phyloP scores from a whole-genome alignment of 2,329 filamentous ascomycete species.

The Fusarium temperatum region DNA sequence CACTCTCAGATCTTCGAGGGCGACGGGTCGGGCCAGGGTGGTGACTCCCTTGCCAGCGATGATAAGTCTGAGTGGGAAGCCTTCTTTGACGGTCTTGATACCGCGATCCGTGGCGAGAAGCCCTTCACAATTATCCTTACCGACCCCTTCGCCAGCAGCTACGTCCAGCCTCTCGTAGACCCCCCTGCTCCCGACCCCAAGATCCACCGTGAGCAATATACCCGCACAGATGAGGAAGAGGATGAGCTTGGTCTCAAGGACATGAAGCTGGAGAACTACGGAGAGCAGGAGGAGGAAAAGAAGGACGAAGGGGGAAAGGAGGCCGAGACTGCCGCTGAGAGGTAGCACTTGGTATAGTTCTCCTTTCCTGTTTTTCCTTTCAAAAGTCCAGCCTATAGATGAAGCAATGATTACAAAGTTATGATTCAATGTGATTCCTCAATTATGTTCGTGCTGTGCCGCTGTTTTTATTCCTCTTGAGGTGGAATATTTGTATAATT shows the following conservation, averaged over 20 bases:
- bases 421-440: neutral
- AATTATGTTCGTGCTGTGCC: neutral
- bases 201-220: constrained; percentile 83
- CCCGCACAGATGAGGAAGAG: constrained; percentile 89
- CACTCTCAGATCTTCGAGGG: constrained; percentile 86
- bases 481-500: neutral
- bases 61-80: constrained; percentile 78
- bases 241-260: constrained; percentile 90
- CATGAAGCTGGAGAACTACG: constrained; percentile 91
- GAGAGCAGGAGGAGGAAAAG: constrained; percentile 53
- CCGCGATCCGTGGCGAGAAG: constrained; percentile 81
- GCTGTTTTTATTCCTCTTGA: neutral
- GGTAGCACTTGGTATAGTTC: constrained; percentile 10
- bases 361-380: constrained; percentile 1
- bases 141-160: constrained; percentile 91
- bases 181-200: constrained; percentile 76
- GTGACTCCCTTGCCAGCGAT: constrained; percentile 76
- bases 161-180: constrained; percentile 89
- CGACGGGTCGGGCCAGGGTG: constrained; percentile 67
- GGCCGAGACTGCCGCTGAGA: constrained; percentile 14
- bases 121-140: constrained; percentile 85
- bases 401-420: constrained; percentile 25
- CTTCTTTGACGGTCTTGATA: constrained; percentile 82
- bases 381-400: constrained; percentile 27
- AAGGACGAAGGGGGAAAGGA: constrained; percentile 25